Evolutionary conservation across 495 filamentous ascomycete genomes (phyloP).

Genomic region (Tetracladium setigerum): DNA sequence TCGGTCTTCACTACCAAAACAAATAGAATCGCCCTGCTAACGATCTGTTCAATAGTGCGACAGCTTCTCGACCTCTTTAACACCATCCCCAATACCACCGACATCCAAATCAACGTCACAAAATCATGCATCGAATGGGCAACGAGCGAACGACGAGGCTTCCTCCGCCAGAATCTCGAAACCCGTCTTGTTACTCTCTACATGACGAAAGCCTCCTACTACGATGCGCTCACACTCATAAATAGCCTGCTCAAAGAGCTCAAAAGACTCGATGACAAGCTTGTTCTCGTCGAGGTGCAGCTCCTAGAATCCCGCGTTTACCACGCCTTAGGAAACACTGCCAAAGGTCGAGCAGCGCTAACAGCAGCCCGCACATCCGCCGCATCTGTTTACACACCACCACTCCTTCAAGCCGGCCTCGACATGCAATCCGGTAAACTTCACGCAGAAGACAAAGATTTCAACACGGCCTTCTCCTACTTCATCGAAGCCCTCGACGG

Average conservation of each 20-base stretch:
- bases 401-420: constrained; percentile 86
- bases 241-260: constrained; percentile 91
- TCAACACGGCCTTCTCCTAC: constrained; percentile 96
- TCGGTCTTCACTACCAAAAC: constrained; percentile 34
- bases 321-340: constrained; percentile 92
- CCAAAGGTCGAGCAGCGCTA: constrained; percentile 91
- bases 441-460: constrained; percentile 97
- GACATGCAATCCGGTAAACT: constrained; percentile 99
- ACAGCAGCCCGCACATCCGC: constrained; percentile 91
- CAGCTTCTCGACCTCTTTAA: constrained; percentile 95
- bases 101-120: constrained; percentile 87
- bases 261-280: constrained; percentile 96
- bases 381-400: constrained; percentile 94
- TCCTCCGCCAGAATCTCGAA: constrained; percentile 97
- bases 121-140: constrained; percentile 99
- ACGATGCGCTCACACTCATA: constrained; percentile 93
- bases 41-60: constrained; percentile 54
- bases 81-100: constrained; percentile 83
- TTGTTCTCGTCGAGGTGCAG: constrained; percentile 97
- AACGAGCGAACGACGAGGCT: constrained; percentile 81
- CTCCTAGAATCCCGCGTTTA: constrained; percentile 94
- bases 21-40: constrained; percentile 7
- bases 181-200: constrained; percentile 88
- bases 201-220: constrained; percentile 94
- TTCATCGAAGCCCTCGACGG: constrained; percentile 98